Base-by-base conservation (phyloP, 2,329 filamentous ascomycete species). In the Neophaeococcomyces aloes region DNA sequence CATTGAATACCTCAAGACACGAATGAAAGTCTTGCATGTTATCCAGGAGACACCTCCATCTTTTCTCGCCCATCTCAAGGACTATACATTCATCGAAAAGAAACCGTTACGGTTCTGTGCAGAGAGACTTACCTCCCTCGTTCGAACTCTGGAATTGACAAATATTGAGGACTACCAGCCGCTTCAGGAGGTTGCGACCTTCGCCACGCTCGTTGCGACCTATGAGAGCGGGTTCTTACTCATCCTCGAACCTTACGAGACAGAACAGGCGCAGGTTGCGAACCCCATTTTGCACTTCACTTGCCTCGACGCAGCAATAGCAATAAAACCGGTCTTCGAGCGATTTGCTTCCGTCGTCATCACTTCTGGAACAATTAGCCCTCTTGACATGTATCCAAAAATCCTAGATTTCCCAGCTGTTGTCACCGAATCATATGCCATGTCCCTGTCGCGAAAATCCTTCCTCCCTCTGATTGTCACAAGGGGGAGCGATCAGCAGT, bases 391-490 rank as follows among this genome's bases (percentile, higher is more conserved):
- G 83, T 98, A 98, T 58, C 93, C 91, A 0, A 95, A 94, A 59
- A 98, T 98, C 88, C 79, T 98, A 19, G 83, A 86, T 42, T 98
- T 98, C 65, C 74, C 75, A 7, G 86, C 88, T 1, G 87, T 96
- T 0, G 83, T 96, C 2, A 88, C 96, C 60, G 88, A 98, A 62
- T 98, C 93, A 0, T 98, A 98, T 66, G 80, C 79, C 50, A 98
- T 98, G 87, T 96, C 91, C 0, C 75, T 98, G 4, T 89, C 89
- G 2, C 77, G 93, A 33, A 77, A 83, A 45, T 94, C 91, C n/a
- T 98, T 98, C 67, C 68, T 98, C 50, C 91, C 91, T 1, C 93
- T 98, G 86, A 91, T 98, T 51, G 87, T 98, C 27, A 96, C 91
- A 1, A 77, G 89, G 46, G 91, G 91, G 39, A 93, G 85, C 53